phyloP scores from a whole-genome alignment of 768 basidiomycete species.

The Amanita fuliginea region DNA sequence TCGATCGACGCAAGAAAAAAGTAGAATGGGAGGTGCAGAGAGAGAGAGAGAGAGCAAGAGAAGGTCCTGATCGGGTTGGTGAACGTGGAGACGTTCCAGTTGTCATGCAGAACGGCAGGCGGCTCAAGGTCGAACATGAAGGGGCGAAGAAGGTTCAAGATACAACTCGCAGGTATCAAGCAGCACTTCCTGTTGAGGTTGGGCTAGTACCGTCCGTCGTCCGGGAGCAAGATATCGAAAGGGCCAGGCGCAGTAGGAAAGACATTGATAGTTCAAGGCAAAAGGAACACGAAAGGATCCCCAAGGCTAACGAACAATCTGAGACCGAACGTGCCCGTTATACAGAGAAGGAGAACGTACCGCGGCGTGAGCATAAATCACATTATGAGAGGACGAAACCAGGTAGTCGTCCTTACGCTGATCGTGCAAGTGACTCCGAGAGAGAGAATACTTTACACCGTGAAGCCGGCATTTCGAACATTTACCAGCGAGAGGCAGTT shows the following conservation, averaged over 20 bases:
- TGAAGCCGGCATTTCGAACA: not conserved
- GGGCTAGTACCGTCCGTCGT: not conserved
- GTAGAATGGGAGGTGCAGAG: conserved; percentile 9
- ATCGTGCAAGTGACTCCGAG: conserved; percentile 3
- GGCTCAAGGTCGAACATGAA: conserved; percentile 7
- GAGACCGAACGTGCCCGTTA: conserved; percentile 1
- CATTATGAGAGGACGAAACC: not conserved
- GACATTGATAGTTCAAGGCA: not conserved
- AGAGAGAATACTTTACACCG: conserved; percentile 2
- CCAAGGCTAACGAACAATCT: not conserved
- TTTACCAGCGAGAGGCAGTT: not conserved
- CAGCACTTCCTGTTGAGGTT: not conserved
- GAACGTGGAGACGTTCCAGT: conserved; percentile 6
- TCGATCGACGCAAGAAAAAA: conserved; percentile 8
- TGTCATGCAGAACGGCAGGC: conserved; percentile 7
- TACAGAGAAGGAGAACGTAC: conserved; percentile 3
- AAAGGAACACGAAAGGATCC: not conserved
- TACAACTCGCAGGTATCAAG: not conserved
- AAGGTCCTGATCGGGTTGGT: not conserved
- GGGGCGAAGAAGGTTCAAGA: conserved; percentile 5
- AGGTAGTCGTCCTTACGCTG: not conserved
- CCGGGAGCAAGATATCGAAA: conserved; percentile 1
- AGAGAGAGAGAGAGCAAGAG: conserved; percentile 8
- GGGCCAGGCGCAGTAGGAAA: not conserved
- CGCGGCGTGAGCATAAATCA: not conserved